Percentiles rank a stretch among this genome's conserved stretches.
These are phyloP conservation scores for Acmispon strigosus DNA, from an alignment of 306 rosid species.

Conservation along the genomic window DNA sequence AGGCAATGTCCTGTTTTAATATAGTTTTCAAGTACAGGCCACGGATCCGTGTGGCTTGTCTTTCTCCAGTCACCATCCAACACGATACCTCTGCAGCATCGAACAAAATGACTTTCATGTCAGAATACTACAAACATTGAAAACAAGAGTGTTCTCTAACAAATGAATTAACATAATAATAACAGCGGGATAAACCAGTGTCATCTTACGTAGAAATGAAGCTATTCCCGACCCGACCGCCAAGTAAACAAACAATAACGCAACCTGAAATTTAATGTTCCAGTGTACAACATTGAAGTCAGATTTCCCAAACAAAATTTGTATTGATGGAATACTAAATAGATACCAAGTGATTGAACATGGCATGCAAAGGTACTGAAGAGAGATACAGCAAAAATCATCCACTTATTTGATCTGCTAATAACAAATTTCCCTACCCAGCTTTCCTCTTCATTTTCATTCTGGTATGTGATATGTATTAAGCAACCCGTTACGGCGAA, in stretches of 20 bases:
- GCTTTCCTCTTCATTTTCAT: no score
- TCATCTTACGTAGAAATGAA: constrained; percentile 66
- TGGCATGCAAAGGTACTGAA: background rate
- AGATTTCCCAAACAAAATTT: background rate
- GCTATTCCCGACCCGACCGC: constrained; percentile 56
- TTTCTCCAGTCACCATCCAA: no score
- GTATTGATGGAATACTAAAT: background rate
- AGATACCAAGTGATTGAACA: background rate
- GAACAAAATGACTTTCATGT: background rate
- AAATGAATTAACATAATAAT: background rate
- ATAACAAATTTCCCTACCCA: no score
- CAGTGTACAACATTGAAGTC: background rate
- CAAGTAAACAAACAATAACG: constrained; percentile 47
- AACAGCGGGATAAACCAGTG: background rate
- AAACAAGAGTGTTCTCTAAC: background rate
- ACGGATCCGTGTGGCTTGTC: no score
- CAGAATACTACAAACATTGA: background rate
- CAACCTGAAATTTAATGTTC: constrained; percentile 32
- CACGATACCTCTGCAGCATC: constrained; percentile 58
- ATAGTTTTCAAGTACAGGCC: no score
- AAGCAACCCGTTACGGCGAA: no score
- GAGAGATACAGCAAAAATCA: no score
- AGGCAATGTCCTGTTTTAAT: no score
- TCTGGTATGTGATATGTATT: no score
- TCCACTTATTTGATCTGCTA: no score